These are phyloP conservation scores for Colletotrichum tamarilloi DNA, from an alignment of 2,329 filamentous ascomycete genomes.

Conservation along the genomic window DNA sequence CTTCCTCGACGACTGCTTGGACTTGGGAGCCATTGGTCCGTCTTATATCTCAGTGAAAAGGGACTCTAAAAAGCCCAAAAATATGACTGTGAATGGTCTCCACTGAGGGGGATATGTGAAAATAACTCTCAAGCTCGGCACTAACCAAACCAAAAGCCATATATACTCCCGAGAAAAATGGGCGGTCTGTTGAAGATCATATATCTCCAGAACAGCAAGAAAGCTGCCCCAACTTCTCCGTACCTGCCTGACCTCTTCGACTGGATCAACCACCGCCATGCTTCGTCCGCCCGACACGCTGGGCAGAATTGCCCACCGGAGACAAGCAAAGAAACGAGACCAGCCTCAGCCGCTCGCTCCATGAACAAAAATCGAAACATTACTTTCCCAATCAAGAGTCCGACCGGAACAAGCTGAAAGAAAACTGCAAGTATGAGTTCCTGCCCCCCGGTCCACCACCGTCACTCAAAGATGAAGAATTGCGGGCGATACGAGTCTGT, in stretches of 20 bases:
- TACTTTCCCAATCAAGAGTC: background rate
- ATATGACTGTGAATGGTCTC: background rate
- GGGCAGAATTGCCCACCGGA: background rate
- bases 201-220: background rate
- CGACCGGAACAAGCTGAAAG: background rate
- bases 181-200: background rate
- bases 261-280: no score
- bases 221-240: background rate
- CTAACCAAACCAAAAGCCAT: background rate
- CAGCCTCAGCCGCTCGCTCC: background rate
- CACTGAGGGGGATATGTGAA: background rate
- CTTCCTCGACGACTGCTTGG: conserved; percentile 14
- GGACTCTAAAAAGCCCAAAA: background rate
- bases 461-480: background rate
- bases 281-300: background rate
- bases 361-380: background rate
- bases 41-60: background rate
- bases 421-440: background rate
- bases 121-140: background rate
- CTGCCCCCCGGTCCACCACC: background rate
- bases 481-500: background rate
- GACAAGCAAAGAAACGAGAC: background rate
- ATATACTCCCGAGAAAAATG: background rate
- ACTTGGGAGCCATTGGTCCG: conserved; percentile 19
- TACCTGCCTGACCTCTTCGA: background rate